Base-by-base conservation (phyloP, 192 early-diverging fungal genomes). In the Piromyces sp. region DNA sequence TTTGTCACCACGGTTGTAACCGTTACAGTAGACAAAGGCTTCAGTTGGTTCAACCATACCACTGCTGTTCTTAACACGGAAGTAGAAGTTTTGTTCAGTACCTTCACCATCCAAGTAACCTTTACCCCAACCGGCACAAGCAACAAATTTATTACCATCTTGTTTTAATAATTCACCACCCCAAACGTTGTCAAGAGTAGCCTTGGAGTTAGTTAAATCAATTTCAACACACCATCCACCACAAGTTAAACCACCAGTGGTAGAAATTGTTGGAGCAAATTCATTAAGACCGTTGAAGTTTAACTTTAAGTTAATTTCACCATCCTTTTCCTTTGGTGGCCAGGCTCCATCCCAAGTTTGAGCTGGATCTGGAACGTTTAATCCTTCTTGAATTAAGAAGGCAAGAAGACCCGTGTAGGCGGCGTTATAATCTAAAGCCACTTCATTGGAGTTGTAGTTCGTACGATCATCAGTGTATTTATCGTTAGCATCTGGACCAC, bases 401-500 rank as follows among this genome's bases (percentile, higher is more conserved):
- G 51, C 51, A 68, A 68, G 51, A 68, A 68, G 51, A 68, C 51
- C 51, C 26, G 51, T 68, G 26, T 68, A 68, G 9, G 51, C 51
- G 11, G 51, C 51, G 9, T 68, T 68, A n/a, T 68, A 68, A 68
- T 68, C 51, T n/a, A 68, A 68, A n/a, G 51, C 51, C 7, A 68
- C 51, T 68, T 92, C 91, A 26, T 82, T 86, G 79, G 89, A 85
- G 14, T 80, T 29, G 83, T 86, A 92, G 58, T 91, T 84, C 14
- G 80, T 51, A 16, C 90, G 85, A 11, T 83, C 80, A 80, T 92
- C 91, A 12, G 68, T 33, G 80, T 88, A 92, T 2, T 83, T 81
- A 79, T 92, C 91, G 29, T 86, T 82, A 80, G 86, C 86, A 79
- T 84, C 84, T 6, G 91, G 91, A 51, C 91, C 91, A 28, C 89